Percentiles rank a stretch among this genome's conserved stretches.
Conservation (phyloP, 306 rosid species). For the Ammopiptanthus mongolicus region DNA sequence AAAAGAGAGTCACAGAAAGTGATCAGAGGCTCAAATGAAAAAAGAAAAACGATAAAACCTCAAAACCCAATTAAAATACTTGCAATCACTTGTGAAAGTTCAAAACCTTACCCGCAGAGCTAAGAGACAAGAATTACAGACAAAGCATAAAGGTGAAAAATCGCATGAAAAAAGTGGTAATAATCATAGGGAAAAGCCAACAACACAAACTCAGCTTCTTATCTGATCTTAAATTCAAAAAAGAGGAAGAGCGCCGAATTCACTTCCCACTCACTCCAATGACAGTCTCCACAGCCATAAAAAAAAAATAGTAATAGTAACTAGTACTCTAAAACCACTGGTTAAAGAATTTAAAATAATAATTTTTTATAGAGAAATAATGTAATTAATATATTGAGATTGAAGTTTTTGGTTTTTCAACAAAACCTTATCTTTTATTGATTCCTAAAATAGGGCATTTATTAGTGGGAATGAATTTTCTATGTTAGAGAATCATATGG, state of each 20-base stretch:
- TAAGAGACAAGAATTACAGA: slow-evolving; percentile 49
- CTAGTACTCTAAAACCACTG: too few relatives aligned
- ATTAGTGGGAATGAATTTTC: too few relatives aligned
- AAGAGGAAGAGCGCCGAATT: slow-evolving; percentile 43
- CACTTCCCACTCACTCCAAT: slow-evolving; percentile 21
- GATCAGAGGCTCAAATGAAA: slow-evolving; percentile 36
- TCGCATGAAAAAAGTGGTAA: slow-evolving; percentile 23
- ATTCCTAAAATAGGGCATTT: too few relatives aligned
- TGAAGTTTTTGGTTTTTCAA: too few relatives aligned
- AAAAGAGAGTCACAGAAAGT: slow-evolving; percentile 67
- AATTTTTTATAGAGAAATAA: too few relatives aligned
- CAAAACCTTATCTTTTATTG: too few relatives aligned
- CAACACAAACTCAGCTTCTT: slow-evolving; percentile 19
- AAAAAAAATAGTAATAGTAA: too few relatives aligned
- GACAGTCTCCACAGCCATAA: slow-evolving; percentile 16
- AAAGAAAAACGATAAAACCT: not conserved
- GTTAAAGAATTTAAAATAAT: too few relatives aligned
- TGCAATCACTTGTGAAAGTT: not conserved
- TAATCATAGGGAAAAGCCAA: slow-evolving; percentile 18
- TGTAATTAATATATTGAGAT: too few relatives aligned
- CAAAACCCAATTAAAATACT: slow-evolving; percentile 12
- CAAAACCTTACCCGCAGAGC: slow-evolving; percentile 21
- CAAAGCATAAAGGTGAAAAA: slow-evolving; percentile 41
- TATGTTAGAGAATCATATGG: too few relatives aligned
- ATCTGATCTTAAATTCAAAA: slow-evolving; percentile 53